These are phyloP conservation scores for Fusarium odoratissimum DNA, from an alignment of 2,329 filamentous ascomycete genomes.

Conservation along the genomic window DNA sequence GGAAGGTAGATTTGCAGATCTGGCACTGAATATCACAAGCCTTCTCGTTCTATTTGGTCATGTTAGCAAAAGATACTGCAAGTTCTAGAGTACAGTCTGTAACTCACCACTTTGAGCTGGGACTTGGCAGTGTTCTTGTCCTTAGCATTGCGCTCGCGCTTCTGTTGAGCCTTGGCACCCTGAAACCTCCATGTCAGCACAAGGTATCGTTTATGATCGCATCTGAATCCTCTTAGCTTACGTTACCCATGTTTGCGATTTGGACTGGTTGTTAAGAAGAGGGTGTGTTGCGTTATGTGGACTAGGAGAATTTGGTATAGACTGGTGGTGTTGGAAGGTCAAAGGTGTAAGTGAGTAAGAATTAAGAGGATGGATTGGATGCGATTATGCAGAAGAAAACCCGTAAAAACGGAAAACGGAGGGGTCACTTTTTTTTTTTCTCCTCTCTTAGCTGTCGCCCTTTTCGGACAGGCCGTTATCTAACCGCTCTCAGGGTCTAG, in stretches of 20 bases:
- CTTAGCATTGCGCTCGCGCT: conserved; percentile 78
- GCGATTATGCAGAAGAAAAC: conserved; percentile 15
- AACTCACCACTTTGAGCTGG: conserved; percentile 74
- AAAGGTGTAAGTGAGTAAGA: conserved; percentile 19
- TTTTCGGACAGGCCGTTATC: conserved; percentile 35
- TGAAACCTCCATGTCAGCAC: conserved; percentile 47
- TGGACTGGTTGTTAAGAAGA: conserved; percentile 13
- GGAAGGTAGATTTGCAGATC: conserved; percentile 81
- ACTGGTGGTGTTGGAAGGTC: conserved; percentile 31
- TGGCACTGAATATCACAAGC: conserved; percentile 82
- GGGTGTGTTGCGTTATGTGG: conserved; percentile 7
- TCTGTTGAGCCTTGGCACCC: conserved; percentile 76
- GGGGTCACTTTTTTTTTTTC: not conserved
- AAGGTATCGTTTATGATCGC: not conserved
- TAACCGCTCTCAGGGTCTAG: conserved; percentile 31
- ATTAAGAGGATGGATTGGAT: conserved; percentile 13
- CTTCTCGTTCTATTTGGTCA: conserved; percentile 69
- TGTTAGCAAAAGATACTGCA: conserved; percentile 23
- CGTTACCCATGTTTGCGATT: conserved; percentile 52
- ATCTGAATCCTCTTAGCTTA: conserved; percentile 33
- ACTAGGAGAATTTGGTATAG: conserved; percentile 7
- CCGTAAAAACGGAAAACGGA: conserved; percentile 36
- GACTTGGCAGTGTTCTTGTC: conserved; percentile 70
- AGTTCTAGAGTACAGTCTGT: not conserved
- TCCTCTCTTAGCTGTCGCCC: conserved; percentile 13